phyloP scores from a whole-genome alignment of 768 basidiomycete species.

The Pleurotus tuber-regium region DNA sequence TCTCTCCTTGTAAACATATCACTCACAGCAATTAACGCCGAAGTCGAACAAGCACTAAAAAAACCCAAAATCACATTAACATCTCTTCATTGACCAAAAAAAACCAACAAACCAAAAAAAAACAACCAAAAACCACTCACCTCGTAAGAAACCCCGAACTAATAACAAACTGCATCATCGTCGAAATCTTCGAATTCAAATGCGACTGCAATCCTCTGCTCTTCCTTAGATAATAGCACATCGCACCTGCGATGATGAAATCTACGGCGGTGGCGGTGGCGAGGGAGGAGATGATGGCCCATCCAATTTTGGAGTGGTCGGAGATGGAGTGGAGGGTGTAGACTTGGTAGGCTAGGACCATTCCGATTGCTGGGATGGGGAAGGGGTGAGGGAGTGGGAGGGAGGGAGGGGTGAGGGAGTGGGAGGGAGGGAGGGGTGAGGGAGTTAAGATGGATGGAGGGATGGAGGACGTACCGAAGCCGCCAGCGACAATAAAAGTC shows the following conservation, averaged over 20 bases:
- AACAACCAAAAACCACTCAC: not conserved
- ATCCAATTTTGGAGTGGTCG: conserved; percentile 12
- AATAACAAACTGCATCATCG: conserved; percentile 13
- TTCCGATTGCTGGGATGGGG: not conserved
- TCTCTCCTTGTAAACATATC: not conserved
- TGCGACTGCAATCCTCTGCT: conserved; percentile 15
- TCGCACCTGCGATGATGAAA: conserved; percentile 21
- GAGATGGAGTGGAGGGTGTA: not conserved
- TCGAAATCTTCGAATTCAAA: conserved; percentile 13
- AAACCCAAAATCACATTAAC: not conserved
- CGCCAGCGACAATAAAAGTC: conserved; percentile 5
- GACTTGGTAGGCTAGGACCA: conserved; percentile 5
- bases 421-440: too few relatives aligned
- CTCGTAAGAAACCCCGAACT: conserved; percentile 16
- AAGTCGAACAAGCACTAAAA: conserved; percentile 14
- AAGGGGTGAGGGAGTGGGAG: not conserved
- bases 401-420: not conserved
- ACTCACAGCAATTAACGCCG: conserved; percentile 12
- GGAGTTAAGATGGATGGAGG: not conserved
- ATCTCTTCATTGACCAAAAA: not conserved
- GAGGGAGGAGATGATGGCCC: conserved; percentile 23
- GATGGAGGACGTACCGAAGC: not conserved
- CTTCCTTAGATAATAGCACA: conserved; percentile 22
- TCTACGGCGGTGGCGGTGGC: conserved; percentile 20
- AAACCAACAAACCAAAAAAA: not conserved